Conservation (phyloP, 2,329 filamentous ascomycete genomes). For the Monosporascus ibericus region DNA sequence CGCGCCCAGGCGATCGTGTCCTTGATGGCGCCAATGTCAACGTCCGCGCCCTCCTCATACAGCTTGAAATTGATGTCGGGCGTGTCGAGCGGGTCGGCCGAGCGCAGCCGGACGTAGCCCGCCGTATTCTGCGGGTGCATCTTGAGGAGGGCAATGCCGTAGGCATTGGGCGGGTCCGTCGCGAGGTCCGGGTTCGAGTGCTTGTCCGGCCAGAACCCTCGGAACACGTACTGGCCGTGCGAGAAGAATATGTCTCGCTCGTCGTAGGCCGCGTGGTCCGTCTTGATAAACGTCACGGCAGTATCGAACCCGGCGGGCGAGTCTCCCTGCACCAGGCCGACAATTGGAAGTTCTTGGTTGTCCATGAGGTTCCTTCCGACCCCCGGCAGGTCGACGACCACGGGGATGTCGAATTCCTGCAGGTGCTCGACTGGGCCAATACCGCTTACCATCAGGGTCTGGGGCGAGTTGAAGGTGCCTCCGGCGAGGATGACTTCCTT, state of each 20-base stretch:
- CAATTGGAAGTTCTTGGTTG: constrained; percentile 30
- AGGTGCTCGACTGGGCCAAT: constrained; percentile 36
- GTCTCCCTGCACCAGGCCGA: constrained; percentile 7
- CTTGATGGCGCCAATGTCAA: constrained; percentile 36
- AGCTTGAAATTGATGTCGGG: constrained; percentile 57
- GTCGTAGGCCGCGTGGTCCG: constrained; percentile 3
- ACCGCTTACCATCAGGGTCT: constrained; percentile 43
- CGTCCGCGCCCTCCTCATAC: constrained; percentile 41
- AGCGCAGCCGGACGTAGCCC: constrained; percentile 54
- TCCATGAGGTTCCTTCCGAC: constrained; percentile 45
- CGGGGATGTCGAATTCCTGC: constrained; percentile 31
- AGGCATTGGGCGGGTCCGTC: constrained; percentile 20
- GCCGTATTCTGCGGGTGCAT: constrained; percentile 43
- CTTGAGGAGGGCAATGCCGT: constrained; percentile 30
- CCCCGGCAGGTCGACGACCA: constrained; percentile 36
- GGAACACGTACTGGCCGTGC: constrained; percentile 8
- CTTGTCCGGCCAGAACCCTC: constrained; percentile 15
- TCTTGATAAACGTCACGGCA: not conserved
- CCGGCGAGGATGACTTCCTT: constrained; percentile 42
- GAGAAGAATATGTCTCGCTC: constrained; percentile 15
- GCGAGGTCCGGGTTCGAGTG: constrained; percentile 17
- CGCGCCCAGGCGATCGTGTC: constrained; percentile 34
- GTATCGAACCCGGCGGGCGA: not conserved
- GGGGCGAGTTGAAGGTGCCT: constrained; percentile 42
- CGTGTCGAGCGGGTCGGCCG: constrained; percentile 55